Conservation (phyloP, 1,284 basidiomycete genomes). For the Fistulinella cinereoalba region DNA sequence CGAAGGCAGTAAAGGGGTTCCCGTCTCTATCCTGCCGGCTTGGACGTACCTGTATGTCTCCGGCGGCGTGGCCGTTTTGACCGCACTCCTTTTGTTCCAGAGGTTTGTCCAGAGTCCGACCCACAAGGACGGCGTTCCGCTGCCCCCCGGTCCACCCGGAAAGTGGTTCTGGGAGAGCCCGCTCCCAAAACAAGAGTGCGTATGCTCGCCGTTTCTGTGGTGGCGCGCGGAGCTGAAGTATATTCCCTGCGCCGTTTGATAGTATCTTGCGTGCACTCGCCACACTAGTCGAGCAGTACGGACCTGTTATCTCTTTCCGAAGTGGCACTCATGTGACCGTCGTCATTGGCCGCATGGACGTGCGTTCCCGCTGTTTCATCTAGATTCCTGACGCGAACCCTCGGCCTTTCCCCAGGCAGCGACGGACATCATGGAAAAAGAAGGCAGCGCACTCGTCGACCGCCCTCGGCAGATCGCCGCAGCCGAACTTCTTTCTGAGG, state of each 20-base stretch:
- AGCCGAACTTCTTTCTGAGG: constrained; percentile 24
- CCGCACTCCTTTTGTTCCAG: constrained; percentile 1
- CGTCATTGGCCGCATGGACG: constrained; percentile 32
- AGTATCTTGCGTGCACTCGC: constrained; percentile 6
- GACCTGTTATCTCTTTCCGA: too few species aligned
- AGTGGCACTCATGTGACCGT: constrained; percentile 23
- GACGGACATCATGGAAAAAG: constrained; percentile 34
- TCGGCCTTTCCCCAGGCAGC: constrained; percentile 11
- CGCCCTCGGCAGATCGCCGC: constrained; percentile 27
- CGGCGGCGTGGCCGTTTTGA: background rate
- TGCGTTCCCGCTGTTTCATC: constrained; percentile 1
- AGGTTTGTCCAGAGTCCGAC: background rate
- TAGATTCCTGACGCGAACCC: background rate
- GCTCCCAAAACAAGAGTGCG: constrained; percentile 9
- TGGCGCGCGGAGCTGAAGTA: background rate
- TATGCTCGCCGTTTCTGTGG: background rate
- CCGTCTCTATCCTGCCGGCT: background rate
- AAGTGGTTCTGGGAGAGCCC: constrained; percentile 12
- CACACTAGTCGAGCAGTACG: constrained; percentile 29
- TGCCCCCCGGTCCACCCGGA: constrained; percentile 11
- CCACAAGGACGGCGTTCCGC: constrained; percentile 1
- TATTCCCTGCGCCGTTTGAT: background rate
- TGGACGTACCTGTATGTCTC: background rate
- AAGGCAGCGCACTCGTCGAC: constrained; percentile 29
- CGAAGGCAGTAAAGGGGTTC: background rate